phyloP scores from a whole-genome alignment of 177 flowering plant genomes.

The Telopea speciosissima region DNA sequence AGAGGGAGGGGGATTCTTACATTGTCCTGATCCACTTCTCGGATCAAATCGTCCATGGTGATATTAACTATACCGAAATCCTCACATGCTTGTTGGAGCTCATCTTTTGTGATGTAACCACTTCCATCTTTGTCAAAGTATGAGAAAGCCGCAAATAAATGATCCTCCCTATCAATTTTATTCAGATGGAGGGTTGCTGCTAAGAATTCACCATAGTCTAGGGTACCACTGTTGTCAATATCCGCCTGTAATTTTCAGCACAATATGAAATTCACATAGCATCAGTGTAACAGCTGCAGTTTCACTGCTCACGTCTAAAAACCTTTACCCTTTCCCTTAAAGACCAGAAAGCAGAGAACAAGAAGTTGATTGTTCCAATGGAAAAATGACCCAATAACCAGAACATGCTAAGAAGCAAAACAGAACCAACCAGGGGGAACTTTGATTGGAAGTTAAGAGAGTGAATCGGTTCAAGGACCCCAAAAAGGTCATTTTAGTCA shows the following conservation, averaged over 20 bases:
- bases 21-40: constrained; percentile 28
- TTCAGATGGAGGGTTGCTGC: constrained; percentile 31
- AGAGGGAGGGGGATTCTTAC: constrained; percentile 7
- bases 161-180: constrained; percentile 27
- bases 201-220: constrained; percentile 31
- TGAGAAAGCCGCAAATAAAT: constrained; percentile 27
- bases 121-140: constrained; percentile 35
- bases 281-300: not conserved
- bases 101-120: constrained; percentile 30
- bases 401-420: not conserved
- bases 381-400: not conserved
- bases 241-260: constrained; percentile 19
- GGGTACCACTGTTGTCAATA: constrained; percentile 28
- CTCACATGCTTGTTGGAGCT: constrained; percentile 30
- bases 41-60: constrained; percentile 25
- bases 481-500: not conserved
- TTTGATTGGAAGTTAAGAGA: not conserved
- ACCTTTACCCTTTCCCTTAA: not conserved
- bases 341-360: not conserved
- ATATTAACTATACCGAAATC: constrained; percentile 22
- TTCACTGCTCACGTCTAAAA: not conserved
- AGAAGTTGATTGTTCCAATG: not conserved
- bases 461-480: not conserved
- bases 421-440: not conserved
- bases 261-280: not conserved